Percentiles rank a stretch among this genome's conserved stretches.
phyloP scores from a whole-genome alignment of 2,329 filamentous ascomycete genomes.

The Exophiala bonariae region DNA sequence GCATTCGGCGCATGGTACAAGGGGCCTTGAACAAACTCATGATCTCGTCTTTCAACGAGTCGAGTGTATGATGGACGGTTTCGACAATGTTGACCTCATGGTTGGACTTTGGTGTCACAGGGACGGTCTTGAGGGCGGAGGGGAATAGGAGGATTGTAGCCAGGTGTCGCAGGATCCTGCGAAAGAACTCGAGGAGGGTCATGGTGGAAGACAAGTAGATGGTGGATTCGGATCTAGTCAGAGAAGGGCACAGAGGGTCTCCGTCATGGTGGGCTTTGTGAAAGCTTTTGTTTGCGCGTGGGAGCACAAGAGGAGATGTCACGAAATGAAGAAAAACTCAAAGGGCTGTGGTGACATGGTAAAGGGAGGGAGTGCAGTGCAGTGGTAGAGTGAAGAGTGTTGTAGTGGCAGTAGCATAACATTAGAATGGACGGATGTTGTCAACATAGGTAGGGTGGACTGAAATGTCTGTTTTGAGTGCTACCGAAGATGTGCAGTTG shows the following conservation, averaged over 20 bases:
- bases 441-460: conserved; percentile 1
- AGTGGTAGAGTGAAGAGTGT: conserved; percentile 7
- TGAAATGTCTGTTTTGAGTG: neutral
- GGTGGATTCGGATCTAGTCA: conserved; percentile 10
- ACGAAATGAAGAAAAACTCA: conserved; percentile 10
- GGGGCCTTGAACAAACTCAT: conserved; percentile 34
- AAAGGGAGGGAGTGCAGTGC: neutral
- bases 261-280: conserved; percentile 14
- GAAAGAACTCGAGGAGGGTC: conserved; percentile 25
- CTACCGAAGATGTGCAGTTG: neutral
- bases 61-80: conserved; percentile 31
- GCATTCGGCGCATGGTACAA: conserved; percentile 35
- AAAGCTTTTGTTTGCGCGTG: conserved; percentile 13
- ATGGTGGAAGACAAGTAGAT: conserved; percentile 11
- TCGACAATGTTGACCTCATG: conserved; percentile 20
- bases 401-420: conserved; percentile 21
- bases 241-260: conserved; percentile 5
- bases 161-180: conserved; percentile 30
- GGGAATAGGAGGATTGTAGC: conserved; percentile 43
- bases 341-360: conserved; percentile 17
- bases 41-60: conserved; percentile 33
- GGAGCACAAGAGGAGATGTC: conserved; percentile 7
- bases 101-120: conserved; percentile 18
- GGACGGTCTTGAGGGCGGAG: conserved; percentile 27
- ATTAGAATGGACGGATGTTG: conserved; percentile 5